Conservation (phyloP, 2,329 filamentous ascomycete species). For the Talaromyces sp. region DNA sequence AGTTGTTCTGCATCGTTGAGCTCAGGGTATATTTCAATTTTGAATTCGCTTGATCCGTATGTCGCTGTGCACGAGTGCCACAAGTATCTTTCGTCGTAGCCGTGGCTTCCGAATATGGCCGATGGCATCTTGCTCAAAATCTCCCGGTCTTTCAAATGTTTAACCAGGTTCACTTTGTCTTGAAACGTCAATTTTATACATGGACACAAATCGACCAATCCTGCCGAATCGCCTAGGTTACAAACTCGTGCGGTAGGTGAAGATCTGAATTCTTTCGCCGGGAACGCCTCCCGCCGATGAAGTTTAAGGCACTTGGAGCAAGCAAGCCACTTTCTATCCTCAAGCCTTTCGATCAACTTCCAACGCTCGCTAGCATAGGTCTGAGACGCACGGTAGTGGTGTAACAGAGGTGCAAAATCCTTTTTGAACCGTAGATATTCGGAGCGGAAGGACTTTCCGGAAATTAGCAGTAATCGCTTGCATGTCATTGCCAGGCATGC, state of each 20-base stretch:
- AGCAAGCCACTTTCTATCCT: constrained; percentile 34
- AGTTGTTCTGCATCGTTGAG: constrained; percentile 32
- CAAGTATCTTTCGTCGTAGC: constrained; percentile 31
- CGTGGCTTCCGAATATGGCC: constrained; percentile 28
- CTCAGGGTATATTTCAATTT: constrained; percentile 36
- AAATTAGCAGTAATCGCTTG: constrained; percentile 36
- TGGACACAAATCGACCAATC: constrained; percentile 39
- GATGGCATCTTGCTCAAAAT: constrained; percentile 26
- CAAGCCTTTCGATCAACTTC: constrained; percentile 36
- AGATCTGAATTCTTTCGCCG: constrained; percentile 33
- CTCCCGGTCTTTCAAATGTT: constrained; percentile 32
- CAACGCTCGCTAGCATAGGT: constrained; percentile 37
- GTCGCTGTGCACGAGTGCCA: constrained; percentile 38
- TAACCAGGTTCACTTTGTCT: constrained; percentile 35
- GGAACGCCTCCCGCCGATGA: constrained; percentile 35
- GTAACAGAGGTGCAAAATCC: constrained; percentile 40
- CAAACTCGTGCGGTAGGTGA: constrained; percentile 34
- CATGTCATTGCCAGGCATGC: constrained; percentile 39
- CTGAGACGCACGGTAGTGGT: constrained; percentile 38
- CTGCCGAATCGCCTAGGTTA: constrained; percentile 34
- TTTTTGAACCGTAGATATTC: constrained; percentile 36
- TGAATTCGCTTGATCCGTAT: constrained; percentile 35
- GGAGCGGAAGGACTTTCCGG: constrained; percentile 28
- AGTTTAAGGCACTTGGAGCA: constrained; percentile 40
- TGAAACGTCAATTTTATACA: constrained; percentile 41